A percentile compares a stretch with the other conserved stretches of the same genome.
These are phyloP conservation scores for Gillenia trifoliata DNA, from an alignment of 306 rosid species.

Conservation along the genomic window DNA sequence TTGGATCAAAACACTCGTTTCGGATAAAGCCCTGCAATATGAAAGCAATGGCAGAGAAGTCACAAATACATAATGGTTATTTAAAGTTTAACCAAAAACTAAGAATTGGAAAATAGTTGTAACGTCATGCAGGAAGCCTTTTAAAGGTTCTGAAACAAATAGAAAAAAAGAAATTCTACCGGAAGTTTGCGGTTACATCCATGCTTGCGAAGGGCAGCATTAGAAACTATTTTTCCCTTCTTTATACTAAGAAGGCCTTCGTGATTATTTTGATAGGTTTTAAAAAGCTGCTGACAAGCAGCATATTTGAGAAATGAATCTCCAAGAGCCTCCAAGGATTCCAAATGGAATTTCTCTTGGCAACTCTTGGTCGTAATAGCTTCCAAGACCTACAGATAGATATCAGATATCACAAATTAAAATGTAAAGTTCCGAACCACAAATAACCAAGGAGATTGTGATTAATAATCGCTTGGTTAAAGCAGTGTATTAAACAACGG, in stretches of 20 bases:
- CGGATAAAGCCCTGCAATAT: slow-evolving; percentile 69
- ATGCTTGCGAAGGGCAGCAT: slow-evolving; percentile 54
- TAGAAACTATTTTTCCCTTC: slow-evolving; percentile 56
- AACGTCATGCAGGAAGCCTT: too few relatives aligned
- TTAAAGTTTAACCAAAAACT: too few relatives aligned
- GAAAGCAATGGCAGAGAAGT: slow-evolving; percentile 2
- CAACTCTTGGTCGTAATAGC: slow-evolving; percentile 72
- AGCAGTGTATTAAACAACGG: too few relatives aligned
- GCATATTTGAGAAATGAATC: slow-evolving; percentile 85
- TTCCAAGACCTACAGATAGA: slow-evolving; percentile 62
- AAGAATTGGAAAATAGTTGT: too few relatives aligned
- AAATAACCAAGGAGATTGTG: neutral
- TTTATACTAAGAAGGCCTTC: slow-evolving; percentile 68
- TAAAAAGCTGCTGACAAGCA: slow-evolving; percentile 53
- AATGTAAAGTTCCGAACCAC: neutral
- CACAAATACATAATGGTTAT: too few relatives aligned
- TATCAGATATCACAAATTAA: neutral
- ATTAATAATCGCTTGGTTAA: too few relatives aligned
- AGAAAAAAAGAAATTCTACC: slow-evolving; percentile 32
- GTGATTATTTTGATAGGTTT: slow-evolving; percentile 37
- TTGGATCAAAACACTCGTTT: slow-evolving; percentile 52
- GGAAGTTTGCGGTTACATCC: slow-evolving; percentile 56
- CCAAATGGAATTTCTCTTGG: slow-evolving; percentile 60
- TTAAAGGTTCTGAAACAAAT: too few relatives aligned
- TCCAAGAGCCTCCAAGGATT: slow-evolving; percentile 79